Conservation (phyloP, 2,329 filamentous ascomycete genomes). For the Penicillium verrucosum region DNA sequence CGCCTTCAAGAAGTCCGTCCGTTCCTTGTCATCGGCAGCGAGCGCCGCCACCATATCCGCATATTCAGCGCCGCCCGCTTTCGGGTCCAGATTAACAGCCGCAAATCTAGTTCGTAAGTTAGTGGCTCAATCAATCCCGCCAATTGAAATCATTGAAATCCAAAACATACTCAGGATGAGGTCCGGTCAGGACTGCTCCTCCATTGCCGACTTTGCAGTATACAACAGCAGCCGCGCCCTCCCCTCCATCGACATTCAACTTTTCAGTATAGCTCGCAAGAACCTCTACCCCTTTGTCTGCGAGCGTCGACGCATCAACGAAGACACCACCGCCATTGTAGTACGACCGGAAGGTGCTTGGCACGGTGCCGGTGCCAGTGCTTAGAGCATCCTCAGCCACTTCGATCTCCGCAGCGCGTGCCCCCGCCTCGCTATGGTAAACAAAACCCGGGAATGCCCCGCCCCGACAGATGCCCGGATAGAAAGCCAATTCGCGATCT, state of each 20-base stretch:
- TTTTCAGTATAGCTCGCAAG: slow-evolving; percentile 75
- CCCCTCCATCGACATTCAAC: slow-evolving; percentile 71
- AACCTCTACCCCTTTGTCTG: slow-evolving; percentile 68
- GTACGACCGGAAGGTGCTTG: slow-evolving; percentile 64
- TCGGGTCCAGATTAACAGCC: slow-evolving; percentile 68
- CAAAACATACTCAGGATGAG: slow-evolving; percentile 78
- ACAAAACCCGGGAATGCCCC: slow-evolving; percentile 85
- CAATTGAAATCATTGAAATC: background rate
- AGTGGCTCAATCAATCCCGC: slow-evolving; percentile 12
- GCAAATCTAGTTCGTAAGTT: slow-evolving; percentile 64
- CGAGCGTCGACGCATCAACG: slow-evolving; percentile 67
- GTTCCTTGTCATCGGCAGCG: slow-evolving; percentile 63
- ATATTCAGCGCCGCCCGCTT: slow-evolving; percentile 67
- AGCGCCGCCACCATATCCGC: slow-evolving; percentile 66
- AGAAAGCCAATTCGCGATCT: slow-evolving; percentile 80
- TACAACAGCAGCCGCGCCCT: slow-evolving; percentile 72
- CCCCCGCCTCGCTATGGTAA: slow-evolving; percentile 83
- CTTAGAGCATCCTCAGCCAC: slow-evolving; percentile 61
- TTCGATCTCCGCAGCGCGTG: slow-evolving; percentile 66
- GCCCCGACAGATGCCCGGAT: slow-evolving; percentile 79
- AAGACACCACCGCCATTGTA: slow-evolving; percentile 96
- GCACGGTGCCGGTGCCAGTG: slow-evolving; percentile 52
- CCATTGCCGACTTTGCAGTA: slow-evolving; percentile 81
- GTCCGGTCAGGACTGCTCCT: slow-evolving; percentile 73
- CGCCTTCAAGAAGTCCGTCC: slow-evolving; percentile 72